Evolutionary conservation across 345 rosid species (phyloP), one percentile per base, ranked within the genome.

Genomic region (Salix suchowensis): DNA sequence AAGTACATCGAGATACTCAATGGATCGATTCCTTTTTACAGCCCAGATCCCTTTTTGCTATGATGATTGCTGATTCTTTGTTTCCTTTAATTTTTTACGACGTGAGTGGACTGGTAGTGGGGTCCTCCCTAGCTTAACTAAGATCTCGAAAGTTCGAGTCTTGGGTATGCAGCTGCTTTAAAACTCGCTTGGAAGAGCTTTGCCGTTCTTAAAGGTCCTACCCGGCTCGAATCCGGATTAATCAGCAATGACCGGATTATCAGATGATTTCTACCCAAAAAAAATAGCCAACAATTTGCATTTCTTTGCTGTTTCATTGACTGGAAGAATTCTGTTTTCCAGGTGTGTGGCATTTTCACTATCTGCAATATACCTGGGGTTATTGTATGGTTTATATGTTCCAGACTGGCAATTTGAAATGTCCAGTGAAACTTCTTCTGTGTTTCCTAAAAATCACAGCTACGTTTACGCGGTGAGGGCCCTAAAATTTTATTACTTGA

Each of bases 331-430:
- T 14, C 37, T 73, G 61, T 72, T 68, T 54, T 69, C 42, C 78
- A 86, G 89, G 89, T 37, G 70, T 62, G 77, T 75, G 18, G 83
- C 84, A 62, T 30, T 80, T 68, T 76, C 71, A 64, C 76, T 86
- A 18, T 80, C 81, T 54, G 84, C 79, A 7, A 52, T 84, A 9
- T 86, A 86, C 54, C 24, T 74, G 78, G 82, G 84, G 26, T 84
- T 86, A 44, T 37, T 76, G 28, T 76, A 84, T 60, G 87, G 89
- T 60, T 21, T 86, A 67, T 86, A 82, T 69, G 89, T 86, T 78
- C 87, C 87, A 24, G 89, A 80, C 65, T 86, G 89, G 89, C 83
- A 80, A 71, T 84, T 82, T 74, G 81, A 76, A 24, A 13, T 48
- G 9, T 16, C 84, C 65, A 16, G n/a, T 0, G 26, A 68, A 50